Conservation (phyloP, 2,329 filamentous ascomycete species). For the Neonectria hederae region DNA sequence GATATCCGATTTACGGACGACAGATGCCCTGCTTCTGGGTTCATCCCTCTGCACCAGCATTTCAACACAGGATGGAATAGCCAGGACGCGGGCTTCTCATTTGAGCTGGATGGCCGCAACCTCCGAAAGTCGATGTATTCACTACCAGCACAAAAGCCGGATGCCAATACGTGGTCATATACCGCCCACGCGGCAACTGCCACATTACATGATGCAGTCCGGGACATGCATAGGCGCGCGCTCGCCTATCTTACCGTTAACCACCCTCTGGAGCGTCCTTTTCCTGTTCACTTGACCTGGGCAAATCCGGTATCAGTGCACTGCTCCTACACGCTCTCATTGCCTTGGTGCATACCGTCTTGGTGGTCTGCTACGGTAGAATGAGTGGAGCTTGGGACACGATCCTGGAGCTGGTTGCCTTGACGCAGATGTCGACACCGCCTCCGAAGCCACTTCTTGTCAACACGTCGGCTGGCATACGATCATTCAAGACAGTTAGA, state of each 20-base stretch:
- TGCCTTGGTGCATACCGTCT: neutral
- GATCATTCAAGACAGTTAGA: neutral
- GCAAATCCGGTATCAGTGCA: neutral
- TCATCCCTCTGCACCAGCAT: slow-evolving; percentile 4
- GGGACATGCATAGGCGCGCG: no score
- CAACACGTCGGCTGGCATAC: neutral
- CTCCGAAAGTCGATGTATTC: neutral
- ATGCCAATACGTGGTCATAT: no score
- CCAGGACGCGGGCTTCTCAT: neutral
- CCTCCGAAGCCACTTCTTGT: neutral
- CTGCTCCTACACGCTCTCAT: slow-evolving; percentile 7
- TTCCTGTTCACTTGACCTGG: no score
- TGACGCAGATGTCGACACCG: neutral
- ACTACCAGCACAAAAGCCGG: no score
- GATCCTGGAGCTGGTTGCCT: slow-evolving; percentile 5
- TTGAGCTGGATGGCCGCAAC: neutral
- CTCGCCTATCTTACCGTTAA: no score
- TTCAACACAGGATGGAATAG: neutral
- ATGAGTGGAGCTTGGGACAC: neutral
- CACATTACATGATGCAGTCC: no score
- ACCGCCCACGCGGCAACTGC: no score
- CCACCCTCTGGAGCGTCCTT: no score
- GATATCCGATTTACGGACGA: neutral
- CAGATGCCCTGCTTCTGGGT: slow-evolving; percentile 14
- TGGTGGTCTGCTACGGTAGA: neutral